phyloP scores from a whole-genome alignment of 768 basidiomycete species.

The Pulveroboletus sp. region DNA sequence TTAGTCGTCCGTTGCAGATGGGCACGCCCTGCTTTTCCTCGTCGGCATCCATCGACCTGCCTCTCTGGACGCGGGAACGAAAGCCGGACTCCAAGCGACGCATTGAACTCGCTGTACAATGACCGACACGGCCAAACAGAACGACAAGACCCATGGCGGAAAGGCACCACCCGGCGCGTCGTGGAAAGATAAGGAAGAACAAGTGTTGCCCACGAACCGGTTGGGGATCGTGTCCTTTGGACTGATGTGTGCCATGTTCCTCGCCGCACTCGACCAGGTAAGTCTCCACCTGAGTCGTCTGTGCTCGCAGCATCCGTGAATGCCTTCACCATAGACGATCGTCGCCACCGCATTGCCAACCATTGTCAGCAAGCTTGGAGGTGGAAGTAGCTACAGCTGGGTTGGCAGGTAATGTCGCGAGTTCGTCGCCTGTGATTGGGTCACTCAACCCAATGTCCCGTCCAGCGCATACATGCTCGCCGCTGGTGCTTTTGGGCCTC shows the following conservation, averaged over 20 bases:
- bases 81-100: too few species aligned
- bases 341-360: conserved; percentile 75
- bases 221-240: conserved; percentile 25
- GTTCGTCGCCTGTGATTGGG: neutral
- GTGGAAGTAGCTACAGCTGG: conserved; percentile 65
- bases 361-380: conserved; percentile 61
- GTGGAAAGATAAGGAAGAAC: conserved; percentile 39
- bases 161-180: conserved; percentile 42
- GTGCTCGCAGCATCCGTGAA: neutral
- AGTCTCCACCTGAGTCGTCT: neutral
- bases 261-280: conserved; percentile 60
- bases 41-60: too few species aligned
- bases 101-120: neutral
- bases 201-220: conserved; percentile 29
- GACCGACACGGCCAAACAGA: neutral
- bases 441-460: too few species aligned
- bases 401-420: conserved; percentile 51
- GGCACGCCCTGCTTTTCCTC: too few species aligned
- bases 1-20: too few species aligned
- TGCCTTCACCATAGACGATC: conserved; percentile 41
- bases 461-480: conserved; percentile 72
- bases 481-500: conserved; percentile 58
- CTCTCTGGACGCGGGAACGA: too few species aligned
- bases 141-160: neutral
- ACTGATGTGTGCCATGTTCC: conserved; percentile 27